These are phyloP conservation scores for Solanum rostratum DNA, from an alignment of 257 asterid species.

Conservation along the genomic window DNA sequence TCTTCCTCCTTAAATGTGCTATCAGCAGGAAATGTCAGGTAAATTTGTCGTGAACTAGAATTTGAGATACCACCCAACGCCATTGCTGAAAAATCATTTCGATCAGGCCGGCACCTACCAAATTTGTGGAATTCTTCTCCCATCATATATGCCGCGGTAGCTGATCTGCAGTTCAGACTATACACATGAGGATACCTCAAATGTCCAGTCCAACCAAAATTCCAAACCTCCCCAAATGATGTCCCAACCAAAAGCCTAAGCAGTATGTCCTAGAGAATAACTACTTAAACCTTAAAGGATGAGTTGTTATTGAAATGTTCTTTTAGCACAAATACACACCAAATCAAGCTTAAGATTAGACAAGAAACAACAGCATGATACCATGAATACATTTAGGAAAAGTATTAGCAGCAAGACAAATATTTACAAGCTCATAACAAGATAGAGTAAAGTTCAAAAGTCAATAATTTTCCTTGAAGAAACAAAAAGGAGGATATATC, in stretches of 20 bases:
- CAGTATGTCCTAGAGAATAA: background rate
- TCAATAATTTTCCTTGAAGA: slow-evolving; percentile 1
- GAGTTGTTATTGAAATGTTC: background rate
- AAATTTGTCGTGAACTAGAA: slow-evolving; percentile 72
- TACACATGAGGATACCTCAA: background rate
- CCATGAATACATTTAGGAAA: background rate
- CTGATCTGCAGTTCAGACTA: slow-evolving; percentile 14
- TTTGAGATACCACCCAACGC: slow-evolving; percentile 42
- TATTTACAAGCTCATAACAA: background rate
- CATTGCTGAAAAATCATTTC: slow-evolving; percentile 42
- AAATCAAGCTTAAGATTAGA: background rate
- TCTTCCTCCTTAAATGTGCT: slow-evolving; percentile 88
- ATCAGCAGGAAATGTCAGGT: slow-evolving; percentile 88
- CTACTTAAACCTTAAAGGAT: background rate
- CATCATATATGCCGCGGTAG: slow-evolving; percentile 24
- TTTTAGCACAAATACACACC: background rate
- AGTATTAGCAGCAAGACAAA: background rate
- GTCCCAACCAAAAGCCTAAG: background rate
- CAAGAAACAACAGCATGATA: background rate
- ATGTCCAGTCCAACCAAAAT: background rate
- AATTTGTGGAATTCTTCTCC: slow-evolving; percentile 32
- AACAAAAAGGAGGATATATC: background rate
- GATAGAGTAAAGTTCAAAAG: background rate
- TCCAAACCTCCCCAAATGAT: background rate
- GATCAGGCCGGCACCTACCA: slow-evolving; percentile 18